Evolutionary conservation across 345 rosid species (phyloP).

Genomic region (Abelmoschus esculentus): DNA sequence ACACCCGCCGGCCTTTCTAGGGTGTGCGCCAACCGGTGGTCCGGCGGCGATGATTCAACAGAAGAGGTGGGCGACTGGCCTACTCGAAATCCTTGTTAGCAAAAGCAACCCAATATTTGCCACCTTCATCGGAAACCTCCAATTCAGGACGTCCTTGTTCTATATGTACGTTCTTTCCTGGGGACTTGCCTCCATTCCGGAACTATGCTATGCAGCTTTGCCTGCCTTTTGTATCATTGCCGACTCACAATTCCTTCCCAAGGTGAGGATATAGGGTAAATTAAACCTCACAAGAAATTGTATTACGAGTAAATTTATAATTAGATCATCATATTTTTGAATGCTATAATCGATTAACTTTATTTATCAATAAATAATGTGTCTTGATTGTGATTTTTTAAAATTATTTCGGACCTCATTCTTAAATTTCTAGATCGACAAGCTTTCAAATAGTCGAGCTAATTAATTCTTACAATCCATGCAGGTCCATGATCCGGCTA

Average conservation of each 20-base stretch:
- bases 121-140: constrained; percentile 23
- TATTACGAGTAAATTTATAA: too few species aligned
- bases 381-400: not conserved
- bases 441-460: not conserved
- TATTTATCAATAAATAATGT: too few species aligned
- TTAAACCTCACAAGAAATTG: too few species aligned
- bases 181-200: constrained; percentile 47
- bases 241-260: constrained; percentile 52
- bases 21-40: constrained; percentile 39
- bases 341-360: too few species aligned
- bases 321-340: too few species aligned
- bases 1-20: constrained; percentile 47
- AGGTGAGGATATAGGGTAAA: too few species aligned
- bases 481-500: constrained; percentile 30
- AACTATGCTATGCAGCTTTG: constrained; percentile 42
- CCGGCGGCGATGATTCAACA: constrained; percentile 38
- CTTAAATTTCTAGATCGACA: too few species aligned
- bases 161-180: constrained; percentile 26
- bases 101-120: constrained; percentile 31
- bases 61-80: constrained; percentile 60
- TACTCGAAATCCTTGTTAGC: constrained; percentile 42
- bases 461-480: not conserved
- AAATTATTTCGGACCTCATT: too few species aligned
- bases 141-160: constrained; percentile 38
- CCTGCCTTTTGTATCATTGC: constrained; percentile 60